Base-by-base conservation (phyloP, 176 grass and related monocot genomes). In the Panicum miliaceum region DNA sequence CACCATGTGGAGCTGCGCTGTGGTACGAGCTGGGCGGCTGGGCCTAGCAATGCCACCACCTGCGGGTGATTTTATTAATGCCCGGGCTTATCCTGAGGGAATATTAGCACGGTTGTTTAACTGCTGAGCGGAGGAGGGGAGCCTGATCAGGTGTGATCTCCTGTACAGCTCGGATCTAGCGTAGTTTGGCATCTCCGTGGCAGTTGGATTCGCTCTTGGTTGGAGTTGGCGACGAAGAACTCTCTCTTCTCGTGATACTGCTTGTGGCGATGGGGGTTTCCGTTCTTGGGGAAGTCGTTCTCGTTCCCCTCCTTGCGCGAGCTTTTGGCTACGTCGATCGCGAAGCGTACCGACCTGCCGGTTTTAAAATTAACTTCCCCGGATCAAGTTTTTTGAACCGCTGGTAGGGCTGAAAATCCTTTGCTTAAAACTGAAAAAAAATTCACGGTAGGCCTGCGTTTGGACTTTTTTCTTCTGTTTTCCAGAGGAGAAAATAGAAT, bases 1-100 rank as follows among this genome's bases (percentile, higher is more conserved):
- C 60, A 79, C 37, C 22, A n/a, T 16, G 68, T 42, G 40, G 7
- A 18, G 42, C 45, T 19, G 29, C 2, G 29, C 29, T n/a, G n/a
- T n/a, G 29, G 29, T 32, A 32, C 29, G 29, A 32, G 36, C 64
- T 41, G 65, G 34, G 7, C 4, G 16, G 0, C 19, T 7, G 7
- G 40, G 3, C 38, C 41, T 56, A 22, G n/a, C 12, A 6, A 3
- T 18, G 1, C 0, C 6, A n/a, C 22, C 43, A 73, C 22, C 46
- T 13, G 16, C 1, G 13, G 40, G 52, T 32, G 35, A 53, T n/a
- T 68, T 19, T 11, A 9, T 41, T 71, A 79, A 63, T 26, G 41
- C 4, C 29, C 13, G 64, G 8, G 54, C 64, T 79, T 71, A 62
- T 71, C 75, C 75, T 46, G 6, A 62, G 20, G 38, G 75, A 79